Evolutionary conservation across 495 filamentous ascomycete genomes (phyloP).

Genomic region (Penicillium paxilli): DNA sequence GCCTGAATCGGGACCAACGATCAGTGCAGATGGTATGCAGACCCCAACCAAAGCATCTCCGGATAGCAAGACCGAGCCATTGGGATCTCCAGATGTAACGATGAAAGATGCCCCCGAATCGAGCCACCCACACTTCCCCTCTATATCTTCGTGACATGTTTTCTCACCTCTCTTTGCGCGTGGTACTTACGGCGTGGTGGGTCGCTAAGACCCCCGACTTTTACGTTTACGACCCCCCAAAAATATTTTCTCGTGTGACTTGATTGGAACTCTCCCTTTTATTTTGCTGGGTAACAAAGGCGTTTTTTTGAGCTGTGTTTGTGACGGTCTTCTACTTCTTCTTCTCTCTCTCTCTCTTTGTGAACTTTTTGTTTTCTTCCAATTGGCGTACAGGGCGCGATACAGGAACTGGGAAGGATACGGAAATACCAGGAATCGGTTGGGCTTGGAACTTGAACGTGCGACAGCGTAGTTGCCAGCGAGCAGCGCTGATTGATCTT

Average conservation of each 20-base stretch:
- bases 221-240: conserved; percentile 29
- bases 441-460: conserved; percentile 12
- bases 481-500: conserved; percentile 14
- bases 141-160: conserved; percentile 26
- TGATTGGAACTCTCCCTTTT: conserved; percentile 10
- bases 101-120: conserved; percentile 36
- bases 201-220: conserved; percentile 5
- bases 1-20: conserved; percentile 11
- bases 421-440: conserved; percentile 35
- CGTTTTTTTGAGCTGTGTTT: conserved; percentile 18
- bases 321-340: conserved; percentile 15
- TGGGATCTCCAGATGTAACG: conserved; percentile 24
- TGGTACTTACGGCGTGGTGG: conserved; percentile 17
- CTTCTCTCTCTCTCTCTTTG: conserved; percentile 3
- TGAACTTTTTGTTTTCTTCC: conserved; percentile 17
- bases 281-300: conserved; percentile 15
- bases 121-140: conserved; percentile 27
- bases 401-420: conserved; percentile 25
- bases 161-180: neutral
- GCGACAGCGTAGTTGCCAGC: conserved; percentile 3
- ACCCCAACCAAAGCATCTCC: conserved; percentile 14
- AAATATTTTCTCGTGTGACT: conserved; percentile 27
- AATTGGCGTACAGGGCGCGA: conserved; percentile 37
- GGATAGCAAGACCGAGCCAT: conserved; percentile 19
- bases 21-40: conserved; percentile 13